phyloP scores from a whole-genome alignment of 257 asterid genomes.

The Salvia rosmarinus region DNA sequence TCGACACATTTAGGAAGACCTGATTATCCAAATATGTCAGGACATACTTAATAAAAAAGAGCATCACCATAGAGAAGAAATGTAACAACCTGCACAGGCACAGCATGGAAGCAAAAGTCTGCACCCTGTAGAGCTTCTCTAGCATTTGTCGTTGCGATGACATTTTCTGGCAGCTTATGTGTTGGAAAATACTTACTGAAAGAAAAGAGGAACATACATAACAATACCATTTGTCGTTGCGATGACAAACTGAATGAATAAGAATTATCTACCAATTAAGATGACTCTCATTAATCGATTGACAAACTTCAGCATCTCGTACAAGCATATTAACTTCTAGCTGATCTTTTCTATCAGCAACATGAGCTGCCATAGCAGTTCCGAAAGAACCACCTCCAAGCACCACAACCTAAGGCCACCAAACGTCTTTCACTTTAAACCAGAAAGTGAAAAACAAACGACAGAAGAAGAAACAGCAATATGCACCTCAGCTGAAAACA shows the following conservation, averaged over 20 bases:
- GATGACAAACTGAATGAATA: slow-evolving; percentile 20
- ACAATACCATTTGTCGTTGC: too few relatives aligned
- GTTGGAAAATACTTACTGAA: slow-evolving; percentile 80
- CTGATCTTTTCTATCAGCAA: slow-evolving; percentile 68
- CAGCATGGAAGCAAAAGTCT: slow-evolving; percentile 92
- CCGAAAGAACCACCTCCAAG: slow-evolving; percentile 98
- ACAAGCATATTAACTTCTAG: slow-evolving; percentile 79
- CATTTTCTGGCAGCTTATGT: slow-evolving; percentile 73
- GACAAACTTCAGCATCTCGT: slow-evolving; percentile 73
- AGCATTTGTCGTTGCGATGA: slow-evolving; percentile 82
- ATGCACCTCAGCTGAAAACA: background rate
- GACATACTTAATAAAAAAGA: slow-evolving; percentile 12
- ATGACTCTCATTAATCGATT: slow-evolving; percentile 61
- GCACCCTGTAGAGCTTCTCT: slow-evolving; percentile 79
- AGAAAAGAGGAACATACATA: slow-evolving; percentile 25
- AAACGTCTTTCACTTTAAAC: slow-evolving; percentile 1
- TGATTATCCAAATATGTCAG: background rate
- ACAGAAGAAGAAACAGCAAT: background rate
- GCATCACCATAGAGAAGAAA: slow-evolving; percentile 4
- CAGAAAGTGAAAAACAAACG: background rate
- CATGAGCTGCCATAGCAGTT: slow-evolving; percentile 96
- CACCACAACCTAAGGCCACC: slow-evolving; percentile 70
- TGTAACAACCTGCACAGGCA: slow-evolving; percentile 79
- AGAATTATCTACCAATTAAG: slow-evolving; percentile 52
- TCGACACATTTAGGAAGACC: background rate